Evolutionary conservation across 495 filamentous ascomycete species (phyloP), one percentile per base, ranked within the genome.

Genomic region (Poronia punctata): DNA sequence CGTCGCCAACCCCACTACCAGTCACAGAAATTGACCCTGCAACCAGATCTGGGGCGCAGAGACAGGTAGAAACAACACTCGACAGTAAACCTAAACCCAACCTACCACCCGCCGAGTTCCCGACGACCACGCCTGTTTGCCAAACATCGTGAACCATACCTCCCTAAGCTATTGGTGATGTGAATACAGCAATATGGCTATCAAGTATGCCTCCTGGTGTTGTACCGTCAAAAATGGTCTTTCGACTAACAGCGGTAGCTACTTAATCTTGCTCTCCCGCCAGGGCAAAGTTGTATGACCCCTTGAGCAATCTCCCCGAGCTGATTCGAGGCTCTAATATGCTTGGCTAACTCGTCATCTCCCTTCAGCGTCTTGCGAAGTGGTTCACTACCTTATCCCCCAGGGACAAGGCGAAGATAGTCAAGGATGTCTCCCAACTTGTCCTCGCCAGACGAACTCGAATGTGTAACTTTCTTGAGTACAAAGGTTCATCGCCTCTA

Each of bases 401-500:
- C 39, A 96, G 85, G 71, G 92, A 99, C 62, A 99, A 96, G 70
- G 88, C 90, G 61, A 99, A 99, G 74, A 95, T 97, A 58, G 84
- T 99, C 75, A 96, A 97, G 66, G 93, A 99, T 77, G 92, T 97
- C 61, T 89, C 92, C 48, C 92, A 97, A 64, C 84, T 99, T 9
- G 93, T 99, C 44, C 80, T 99, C 38, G 90, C 93, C 27, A 77
- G 92, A 49, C 74, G 92, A 54, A 95, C 92, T 35, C 85, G 89
- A 49, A 99, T 99, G 92, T 99, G 92, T 75, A 99, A 99, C 66
- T 99, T 99, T 65, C 80, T 99, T 28, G 92, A 99, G 55, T 98
- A 98, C 65, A 98, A 97, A 83, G 92, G 92, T 86, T 24, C 21
- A n/a, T n/a, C n/a, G n/a, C 48, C 38, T 37, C 25, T 16, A 25